A percentile compares a stretch with the other conserved stretches of the same genome.
Evolutionary conservation across 2,329 filamentous ascomycete genomes (phyloP).

Genomic region (Trichophyton equinum): DNA sequence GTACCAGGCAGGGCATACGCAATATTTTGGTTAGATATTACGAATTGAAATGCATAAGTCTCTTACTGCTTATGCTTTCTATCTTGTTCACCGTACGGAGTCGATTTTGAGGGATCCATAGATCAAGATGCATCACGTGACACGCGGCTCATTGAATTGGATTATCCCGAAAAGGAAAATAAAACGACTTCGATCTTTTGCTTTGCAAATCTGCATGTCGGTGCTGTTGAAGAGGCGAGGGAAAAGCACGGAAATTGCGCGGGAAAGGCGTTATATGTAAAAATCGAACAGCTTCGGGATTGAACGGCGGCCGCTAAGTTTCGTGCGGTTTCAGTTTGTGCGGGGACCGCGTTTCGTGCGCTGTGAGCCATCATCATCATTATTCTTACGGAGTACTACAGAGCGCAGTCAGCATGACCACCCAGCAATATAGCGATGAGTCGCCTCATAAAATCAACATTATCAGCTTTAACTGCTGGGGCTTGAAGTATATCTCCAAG

Average conservation of each 20-base stretch:
- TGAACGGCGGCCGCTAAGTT: no score
- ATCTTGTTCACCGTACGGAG: no score
- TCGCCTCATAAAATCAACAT: slow-evolving; percentile 53
- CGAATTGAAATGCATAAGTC: no score
- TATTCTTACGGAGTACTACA: neutral
- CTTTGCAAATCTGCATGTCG: no score
- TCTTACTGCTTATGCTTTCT: neutral
- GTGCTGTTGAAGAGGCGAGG: no score
- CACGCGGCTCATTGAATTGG: neutral
- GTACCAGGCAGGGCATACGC: neutral
- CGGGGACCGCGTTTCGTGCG: neutral
- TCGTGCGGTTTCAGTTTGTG: neutral
- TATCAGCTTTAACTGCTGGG: slow-evolving; percentile 93
- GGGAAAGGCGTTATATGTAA: no score
- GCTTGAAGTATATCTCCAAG: slow-evolving; percentile 73
- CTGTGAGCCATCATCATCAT: neutral
- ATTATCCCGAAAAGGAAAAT: neutral
- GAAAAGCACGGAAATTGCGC: no score
- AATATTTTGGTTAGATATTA: neutral
- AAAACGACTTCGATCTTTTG: neutral
- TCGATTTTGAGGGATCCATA: neutral
- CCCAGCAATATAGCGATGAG: slow-evolving; percentile 12
- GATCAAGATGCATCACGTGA: neutral
- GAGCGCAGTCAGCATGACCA: slow-evolving; percentile 5
- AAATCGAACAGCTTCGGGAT: no score